Evolutionary conservation across 2,329 filamentous ascomycete genomes (phyloP).

Genomic region (Ophiostoma ulmi): DNA sequence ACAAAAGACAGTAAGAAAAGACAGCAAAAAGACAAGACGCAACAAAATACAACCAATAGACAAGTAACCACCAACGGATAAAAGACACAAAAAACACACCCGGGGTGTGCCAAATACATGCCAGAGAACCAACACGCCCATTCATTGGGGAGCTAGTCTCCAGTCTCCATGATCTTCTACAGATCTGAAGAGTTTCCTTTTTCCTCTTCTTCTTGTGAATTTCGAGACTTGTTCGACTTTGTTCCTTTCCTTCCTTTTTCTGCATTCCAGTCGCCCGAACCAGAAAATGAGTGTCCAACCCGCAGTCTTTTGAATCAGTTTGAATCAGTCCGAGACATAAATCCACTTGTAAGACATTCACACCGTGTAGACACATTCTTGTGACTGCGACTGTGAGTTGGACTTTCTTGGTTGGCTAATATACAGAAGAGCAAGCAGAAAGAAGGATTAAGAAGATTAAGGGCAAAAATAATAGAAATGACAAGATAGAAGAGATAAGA

Average conservation of each 20-base stretch:
- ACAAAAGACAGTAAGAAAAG: not conserved
- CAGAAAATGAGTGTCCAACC: not conserved
- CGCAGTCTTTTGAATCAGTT: not conserved
- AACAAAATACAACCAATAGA: not conserved
- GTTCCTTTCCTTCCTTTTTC: constrained; percentile 12
- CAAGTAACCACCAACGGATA: not conserved
- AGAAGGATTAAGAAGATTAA: not conserved
- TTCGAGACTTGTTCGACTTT: not conserved
- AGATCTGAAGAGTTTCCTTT: not conserved
- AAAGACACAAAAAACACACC: not conserved
- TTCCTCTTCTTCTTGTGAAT: not conserved
- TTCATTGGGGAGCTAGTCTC: not conserved
- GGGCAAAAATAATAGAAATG: not conserved
- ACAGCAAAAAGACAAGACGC: not conserved
- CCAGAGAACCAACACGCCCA: not conserved
- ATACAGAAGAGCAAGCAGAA: not conserved
- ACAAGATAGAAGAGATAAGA: not conserved
- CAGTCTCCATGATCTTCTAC: not conserved
- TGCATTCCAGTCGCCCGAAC: not conserved
- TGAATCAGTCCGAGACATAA: not conserved
- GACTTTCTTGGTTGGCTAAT: constrained; percentile 8
- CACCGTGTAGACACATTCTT: constrained; percentile 3
- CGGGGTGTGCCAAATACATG: not conserved
- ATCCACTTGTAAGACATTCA: constrained; percentile 3
- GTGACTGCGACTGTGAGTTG: not conserved